Evolutionary conservation across 2,329 filamentous ascomycete species (phyloP).

Genomic region (Exophiala alcalophila): DNA sequence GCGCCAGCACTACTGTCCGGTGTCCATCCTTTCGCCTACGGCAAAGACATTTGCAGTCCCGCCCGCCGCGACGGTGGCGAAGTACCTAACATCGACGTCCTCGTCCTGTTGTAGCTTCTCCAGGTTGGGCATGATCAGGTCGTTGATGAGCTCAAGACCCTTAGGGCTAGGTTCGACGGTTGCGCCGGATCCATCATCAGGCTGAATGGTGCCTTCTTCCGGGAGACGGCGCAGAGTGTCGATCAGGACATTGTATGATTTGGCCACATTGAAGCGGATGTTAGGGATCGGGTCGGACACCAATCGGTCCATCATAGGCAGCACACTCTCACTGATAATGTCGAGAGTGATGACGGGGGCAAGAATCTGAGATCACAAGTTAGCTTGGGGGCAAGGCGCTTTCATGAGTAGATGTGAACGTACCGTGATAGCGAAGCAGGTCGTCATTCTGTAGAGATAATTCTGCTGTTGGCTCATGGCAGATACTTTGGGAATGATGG

Average conservation of each 20-base stretch:
- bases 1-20: conserved; percentile 24
- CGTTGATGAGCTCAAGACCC: conserved; percentile 76
- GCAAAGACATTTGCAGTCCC: conserved; percentile 47
- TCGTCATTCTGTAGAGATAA: conserved; percentile 99
- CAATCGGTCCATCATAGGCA: conserved; percentile 94
- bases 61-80: conserved; percentile 79
- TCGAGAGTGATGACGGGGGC: conserved; percentile 88
- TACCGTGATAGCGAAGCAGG: conserved; percentile 98
- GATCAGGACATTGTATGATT: conserved; percentile 89
- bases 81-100: conserved; percentile 97
- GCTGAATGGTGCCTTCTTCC: conserved; percentile 79
- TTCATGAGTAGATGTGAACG: conserved; percentile 41
- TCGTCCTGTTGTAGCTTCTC: conserved; percentile 96
- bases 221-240: conserved; percentile 88
- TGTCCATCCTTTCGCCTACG: conserved; percentile 48
- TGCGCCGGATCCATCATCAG: conserved; percentile 69
- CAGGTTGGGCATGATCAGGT: conserved; percentile 81
- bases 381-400: conserved; percentile 25
- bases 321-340: conserved; percentile 87
- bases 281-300: conserved; percentile 94
- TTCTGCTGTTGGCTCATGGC: conserved; percentile 98
- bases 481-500: conserved; percentile 98
- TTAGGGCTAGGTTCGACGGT: conserved; percentile 62
- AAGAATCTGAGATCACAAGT: conserved; percentile 65
- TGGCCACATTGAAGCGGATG: conserved; percentile 98